Conservation (phyloP, 2,329 filamentous ascomycete genomes). For the Trichoderma endophyticum region DNA sequence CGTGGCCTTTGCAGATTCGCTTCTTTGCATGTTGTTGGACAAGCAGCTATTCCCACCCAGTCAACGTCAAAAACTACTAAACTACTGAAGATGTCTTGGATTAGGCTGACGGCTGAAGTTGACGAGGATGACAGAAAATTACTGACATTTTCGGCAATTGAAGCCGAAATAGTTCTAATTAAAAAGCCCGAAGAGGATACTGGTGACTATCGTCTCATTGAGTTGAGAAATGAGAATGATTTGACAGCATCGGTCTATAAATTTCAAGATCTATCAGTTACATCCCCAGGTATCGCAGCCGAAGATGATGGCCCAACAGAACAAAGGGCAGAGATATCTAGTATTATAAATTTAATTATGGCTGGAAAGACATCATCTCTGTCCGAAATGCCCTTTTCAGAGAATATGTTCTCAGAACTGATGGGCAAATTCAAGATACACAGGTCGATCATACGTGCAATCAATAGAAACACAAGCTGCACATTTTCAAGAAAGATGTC, state of each 20-base stretch:
- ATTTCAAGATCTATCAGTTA: neutral
- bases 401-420: neutral
- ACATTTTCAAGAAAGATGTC: neutral
- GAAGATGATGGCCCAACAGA: no score
- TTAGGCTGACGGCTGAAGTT: no score
- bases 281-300: neutral
- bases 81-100: no score
- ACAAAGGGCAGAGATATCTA: neutral
- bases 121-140: no score
- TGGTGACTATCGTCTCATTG: no score
- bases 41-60: no score
- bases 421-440: slow-evolving; percentile 8
- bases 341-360: neutral
- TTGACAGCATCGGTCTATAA: neutral
- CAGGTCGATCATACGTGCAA: slow-evolving; percentile 10
- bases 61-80: no score
- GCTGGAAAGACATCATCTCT: neutral
- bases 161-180: no score
- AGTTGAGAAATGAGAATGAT: neutral
- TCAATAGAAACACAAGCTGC: slow-evolving; percentile 22
- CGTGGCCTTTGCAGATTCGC: no score
- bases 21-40: no score
- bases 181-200: neutral
- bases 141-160: no score
- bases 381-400: neutral